Evolutionary conservation across 164 flowering plant genomes (phyloP), one percentile per base, ranked within the genome.

Genomic region (Aristolochia fimbriata): DNA sequence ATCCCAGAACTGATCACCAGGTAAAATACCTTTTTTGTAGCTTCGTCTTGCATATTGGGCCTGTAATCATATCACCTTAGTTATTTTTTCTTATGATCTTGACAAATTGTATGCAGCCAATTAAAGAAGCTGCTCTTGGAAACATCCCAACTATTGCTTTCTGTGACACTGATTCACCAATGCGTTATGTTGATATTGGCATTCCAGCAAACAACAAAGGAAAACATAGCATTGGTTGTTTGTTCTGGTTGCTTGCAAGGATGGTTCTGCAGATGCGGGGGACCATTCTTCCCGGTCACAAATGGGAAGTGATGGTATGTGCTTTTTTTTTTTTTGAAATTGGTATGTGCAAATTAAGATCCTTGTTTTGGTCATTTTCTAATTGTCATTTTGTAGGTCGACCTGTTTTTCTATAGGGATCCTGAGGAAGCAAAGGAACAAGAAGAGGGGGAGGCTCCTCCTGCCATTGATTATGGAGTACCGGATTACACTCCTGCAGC

Each of bases 181-280:
- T 91, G 96, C 60, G 82, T 0, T 77, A 82, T 73, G 93, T 91
- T 24, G 97, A 88, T 33, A 86, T 91, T 74, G 97, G 93, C 5
- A 86, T 91, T 60, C 96, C 96, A 17, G 91, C 96, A 45, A 91
- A 87, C 62, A 88, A 91, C 87, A 91, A 91, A 74, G 97, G 97
- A 2, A 91, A 86, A 55, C 82, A 91, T 75, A 86, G 91, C 72
- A 86, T 88, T 47, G 97, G 93, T 2, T 86, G 93, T 37, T 77
- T 91, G 49, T 91, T 84, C 67, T 91, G 96, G 96, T 64, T 91
- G 57, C 57, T 88, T 53, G 96, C 93, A 9, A 78, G 96, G 72
- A 87, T 86, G 97, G 96, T 88, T 55, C 64, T 83, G 59, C 87
- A 86, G 62, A 91, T 84, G 96, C 81, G 91, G 12, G 90, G 89